A percentile compares a stretch with the other conserved stretches of the same genome.
Evolutionary conservation across 139 green algal genomes (phyloP).

Genomic region (Diplosphaera chodatii): DNA sequence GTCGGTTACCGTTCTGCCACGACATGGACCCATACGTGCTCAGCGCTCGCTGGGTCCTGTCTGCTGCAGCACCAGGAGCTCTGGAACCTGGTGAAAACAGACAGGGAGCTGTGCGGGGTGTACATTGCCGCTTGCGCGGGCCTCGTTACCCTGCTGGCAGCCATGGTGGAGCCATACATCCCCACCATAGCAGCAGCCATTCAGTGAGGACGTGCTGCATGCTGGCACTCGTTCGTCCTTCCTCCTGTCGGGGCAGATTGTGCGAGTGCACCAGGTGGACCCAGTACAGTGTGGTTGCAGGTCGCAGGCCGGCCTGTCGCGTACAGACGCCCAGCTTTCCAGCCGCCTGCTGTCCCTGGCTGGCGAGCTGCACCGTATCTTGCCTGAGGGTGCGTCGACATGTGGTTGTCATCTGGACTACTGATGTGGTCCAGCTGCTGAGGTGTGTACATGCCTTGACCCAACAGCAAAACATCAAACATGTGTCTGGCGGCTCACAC

Average conservation of each 20-base stretch:
- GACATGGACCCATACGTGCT: no score
- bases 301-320: conserved; percentile 38
- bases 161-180: conserved; percentile 89
- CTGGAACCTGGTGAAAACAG: conserved; percentile 55
- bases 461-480: no score
- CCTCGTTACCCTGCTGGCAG: conserved; percentile 71
- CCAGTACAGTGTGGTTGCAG: conserved; percentile 29
- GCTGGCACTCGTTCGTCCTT: no score
- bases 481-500: no score
- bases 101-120: conserved; percentile 43
- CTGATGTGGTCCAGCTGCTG: no score
- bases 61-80: conserved; percentile 53
- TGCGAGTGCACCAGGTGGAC: no score
- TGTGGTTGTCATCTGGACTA: not conserved
- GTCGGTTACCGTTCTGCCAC: no score
- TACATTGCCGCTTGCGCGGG: conserved; percentile 65
- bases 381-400: conserved; percentile 35
- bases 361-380: conserved; percentile 36
- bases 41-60: no score
- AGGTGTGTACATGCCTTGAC: no score
- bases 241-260: not conserved
- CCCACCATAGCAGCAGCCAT: conserved; percentile 60
- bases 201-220: not conserved
- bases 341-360: conserved; percentile 31
- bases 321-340: conserved; percentile 22